phyloP scores from a whole-genome alignment of 352 stramenopile species.

The Sclerospora graminicola region DNA sequence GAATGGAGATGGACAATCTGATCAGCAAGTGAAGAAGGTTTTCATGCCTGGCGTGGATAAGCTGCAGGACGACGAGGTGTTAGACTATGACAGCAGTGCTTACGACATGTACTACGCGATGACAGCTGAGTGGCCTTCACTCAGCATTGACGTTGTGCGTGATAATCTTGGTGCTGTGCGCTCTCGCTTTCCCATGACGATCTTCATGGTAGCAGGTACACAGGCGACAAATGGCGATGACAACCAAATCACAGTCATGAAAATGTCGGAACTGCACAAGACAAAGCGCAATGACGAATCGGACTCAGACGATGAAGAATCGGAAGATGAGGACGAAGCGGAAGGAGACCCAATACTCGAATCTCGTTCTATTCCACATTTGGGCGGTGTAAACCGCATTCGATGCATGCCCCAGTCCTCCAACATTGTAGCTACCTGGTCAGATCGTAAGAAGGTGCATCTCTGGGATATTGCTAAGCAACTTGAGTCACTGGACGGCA shows the following conservation, averaged over 20 bases:
- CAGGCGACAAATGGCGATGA: slow-evolving; percentile 88
- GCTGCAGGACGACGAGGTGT: slow-evolving; percentile 87
- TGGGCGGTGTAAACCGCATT: slow-evolving; percentile 93
- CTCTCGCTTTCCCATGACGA: slow-evolving; percentile 90
- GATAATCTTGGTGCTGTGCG: slow-evolving; percentile 93
- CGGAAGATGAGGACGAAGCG: slow-evolving; percentile 88
- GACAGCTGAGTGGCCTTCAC: slow-evolving; percentile 94
- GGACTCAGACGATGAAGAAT: slow-evolving; percentile 65
- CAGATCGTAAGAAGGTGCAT: slow-evolving; percentile 92
- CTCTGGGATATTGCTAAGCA: slow-evolving; percentile 93
- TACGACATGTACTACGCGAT: slow-evolving; percentile 99
- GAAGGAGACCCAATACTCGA: slow-evolving; percentile 95
- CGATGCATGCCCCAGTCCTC: slow-evolving; percentile 91
- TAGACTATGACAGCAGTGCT: slow-evolving; percentile 97
- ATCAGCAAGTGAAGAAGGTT: slow-evolving; percentile 73
- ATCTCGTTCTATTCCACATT: slow-evolving; percentile 91
- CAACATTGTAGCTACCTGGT: slow-evolving; percentile 96
- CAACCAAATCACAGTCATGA: slow-evolving; percentile 98
- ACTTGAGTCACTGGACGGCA: slow-evolving; percentile 80
- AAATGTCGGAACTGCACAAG: slow-evolving; percentile 95
- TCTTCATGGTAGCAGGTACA: slow-evolving; percentile 94
- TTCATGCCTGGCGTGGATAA: slow-evolving; percentile 91
- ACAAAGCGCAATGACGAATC: slow-evolving; percentile 80
- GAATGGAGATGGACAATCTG: slow-evolving; percentile 50
- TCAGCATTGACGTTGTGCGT: slow-evolving; percentile 95